phyloP scores from a whole-genome alignment of 306 rosid genomes.

The Medicago truncatula region DNA sequence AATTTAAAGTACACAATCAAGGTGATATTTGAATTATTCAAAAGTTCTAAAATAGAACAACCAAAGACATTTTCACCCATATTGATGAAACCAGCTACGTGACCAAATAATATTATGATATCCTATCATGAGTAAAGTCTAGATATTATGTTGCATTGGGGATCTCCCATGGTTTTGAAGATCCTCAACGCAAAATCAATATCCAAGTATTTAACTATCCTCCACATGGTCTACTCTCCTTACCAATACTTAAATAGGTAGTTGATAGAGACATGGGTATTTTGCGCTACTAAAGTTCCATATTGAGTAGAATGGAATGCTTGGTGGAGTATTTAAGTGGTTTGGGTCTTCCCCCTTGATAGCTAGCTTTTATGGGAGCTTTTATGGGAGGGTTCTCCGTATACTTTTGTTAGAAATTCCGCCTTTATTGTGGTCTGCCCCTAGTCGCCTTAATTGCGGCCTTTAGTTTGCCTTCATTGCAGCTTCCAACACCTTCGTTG shows the following conservation, averaged over 20 bases:
- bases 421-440: no score
- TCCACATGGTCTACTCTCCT: background rate
- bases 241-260: slow-evolving; percentile 1
- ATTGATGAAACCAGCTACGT: background rate
- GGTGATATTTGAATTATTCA: slow-evolving; percentile 15
- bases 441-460: no score
- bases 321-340: background rate
- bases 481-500: no score
- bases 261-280: background rate
- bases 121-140: background rate
- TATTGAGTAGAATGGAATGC: background rate
- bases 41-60: background rate
- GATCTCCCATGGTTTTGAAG: no score
- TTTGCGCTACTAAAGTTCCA: background rate
- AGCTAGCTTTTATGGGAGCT: background rate
- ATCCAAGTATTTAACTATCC: background rate
- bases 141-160: no score
- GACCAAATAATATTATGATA: background rate
- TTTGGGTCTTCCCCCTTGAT: background rate
- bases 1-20: background rate
- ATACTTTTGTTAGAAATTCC: background rate
- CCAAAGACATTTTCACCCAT: background rate
- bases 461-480: no score
- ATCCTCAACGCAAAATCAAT: background rate
- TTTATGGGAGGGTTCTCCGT: background rate